phyloP scores from a whole-genome alignment of 352 stramenopile species.

The Poterioochromonas sp. region DNA sequence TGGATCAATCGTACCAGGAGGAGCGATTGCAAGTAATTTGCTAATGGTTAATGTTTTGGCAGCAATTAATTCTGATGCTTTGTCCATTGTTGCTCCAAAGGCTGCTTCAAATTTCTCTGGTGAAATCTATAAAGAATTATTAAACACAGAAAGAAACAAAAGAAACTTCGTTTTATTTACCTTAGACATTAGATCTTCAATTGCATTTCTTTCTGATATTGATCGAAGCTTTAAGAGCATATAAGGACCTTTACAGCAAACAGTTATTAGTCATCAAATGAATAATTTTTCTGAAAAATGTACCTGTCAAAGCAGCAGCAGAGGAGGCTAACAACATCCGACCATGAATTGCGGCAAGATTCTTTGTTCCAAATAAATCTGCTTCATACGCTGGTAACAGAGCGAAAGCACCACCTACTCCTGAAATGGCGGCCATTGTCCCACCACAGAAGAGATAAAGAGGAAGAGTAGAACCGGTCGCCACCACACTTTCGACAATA shows the following conservation, averaged over 20 bases:
- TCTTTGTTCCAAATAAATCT: slow-evolving; percentile 50
- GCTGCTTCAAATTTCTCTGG: slow-evolving; percentile 35
- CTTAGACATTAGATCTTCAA: slow-evolving; percentile 46
- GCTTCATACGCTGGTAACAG: slow-evolving; percentile 49
- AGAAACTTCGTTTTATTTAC: no score
- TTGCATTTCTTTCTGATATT: slow-evolving; percentile 44
- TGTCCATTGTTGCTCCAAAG: slow-evolving; percentile 43
- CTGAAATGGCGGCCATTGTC: slow-evolving; percentile 45
- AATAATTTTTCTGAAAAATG: not conserved
- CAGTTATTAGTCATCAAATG: not conserved
- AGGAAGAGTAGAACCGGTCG: slow-evolving; percentile 37
- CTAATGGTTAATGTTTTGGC: slow-evolving; percentile 51
- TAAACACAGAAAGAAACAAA: not conserved
- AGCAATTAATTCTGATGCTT: slow-evolving; percentile 29
- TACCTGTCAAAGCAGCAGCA: slow-evolving; percentile 39
- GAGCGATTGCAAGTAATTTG: slow-evolving; percentile 48
- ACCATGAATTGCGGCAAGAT: slow-evolving; percentile 49
- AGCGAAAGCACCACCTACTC: slow-evolving; percentile 47
- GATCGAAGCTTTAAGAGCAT: slow-evolving; percentile 45
- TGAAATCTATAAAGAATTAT: not conserved
- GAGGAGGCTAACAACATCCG: slow-evolving; percentile 42
- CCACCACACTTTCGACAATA: slow-evolving; percentile 41
- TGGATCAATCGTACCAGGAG: slow-evolving; percentile 48
- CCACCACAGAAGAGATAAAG: slow-evolving; percentile 41
- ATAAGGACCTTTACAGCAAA: slow-evolving; percentile 40